These are phyloP conservation scores for Leccinum variicolor DNA, from an alignment of 768 basidiomycete genomes.

Conservation along the genomic window DNA sequence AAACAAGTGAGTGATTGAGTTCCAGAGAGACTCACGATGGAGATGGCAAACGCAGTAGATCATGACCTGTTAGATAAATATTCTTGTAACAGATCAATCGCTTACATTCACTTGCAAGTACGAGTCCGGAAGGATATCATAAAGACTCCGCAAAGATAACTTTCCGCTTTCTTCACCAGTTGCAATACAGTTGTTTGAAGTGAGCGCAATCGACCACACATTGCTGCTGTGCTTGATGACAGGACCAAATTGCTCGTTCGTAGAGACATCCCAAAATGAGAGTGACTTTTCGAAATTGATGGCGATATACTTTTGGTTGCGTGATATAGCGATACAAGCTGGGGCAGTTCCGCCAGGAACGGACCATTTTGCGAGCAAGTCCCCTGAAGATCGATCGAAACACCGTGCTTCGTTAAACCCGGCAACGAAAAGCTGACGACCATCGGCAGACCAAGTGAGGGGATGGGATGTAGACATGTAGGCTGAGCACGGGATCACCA, in stretches of 20 bases:
- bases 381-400: background rate
- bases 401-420: too few species aligned
- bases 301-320: background rate
- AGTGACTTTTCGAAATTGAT: background rate
- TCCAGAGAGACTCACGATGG: background rate
- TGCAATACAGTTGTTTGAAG: background rate
- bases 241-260: background rate
- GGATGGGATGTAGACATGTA: background rate
- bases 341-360: background rate
- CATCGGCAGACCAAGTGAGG: background rate
- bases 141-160: background rate
- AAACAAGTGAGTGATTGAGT: background rate
- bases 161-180: background rate
- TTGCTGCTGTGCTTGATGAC: background rate
- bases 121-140: background rate
- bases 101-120: background rate
- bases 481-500: background rate
- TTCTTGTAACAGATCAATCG: too few species aligned
- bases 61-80: too few species aligned
- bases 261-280: slow-evolving; percentile 2
- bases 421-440: background rate
- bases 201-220: background rate
- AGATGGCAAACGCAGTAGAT: background rate
- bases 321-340: background rate
- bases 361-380: background rate